Evolutionary conservation across 1,139 yeast genomes (phyloP).

Genomic region (Debaryomyces udenii): DNA sequence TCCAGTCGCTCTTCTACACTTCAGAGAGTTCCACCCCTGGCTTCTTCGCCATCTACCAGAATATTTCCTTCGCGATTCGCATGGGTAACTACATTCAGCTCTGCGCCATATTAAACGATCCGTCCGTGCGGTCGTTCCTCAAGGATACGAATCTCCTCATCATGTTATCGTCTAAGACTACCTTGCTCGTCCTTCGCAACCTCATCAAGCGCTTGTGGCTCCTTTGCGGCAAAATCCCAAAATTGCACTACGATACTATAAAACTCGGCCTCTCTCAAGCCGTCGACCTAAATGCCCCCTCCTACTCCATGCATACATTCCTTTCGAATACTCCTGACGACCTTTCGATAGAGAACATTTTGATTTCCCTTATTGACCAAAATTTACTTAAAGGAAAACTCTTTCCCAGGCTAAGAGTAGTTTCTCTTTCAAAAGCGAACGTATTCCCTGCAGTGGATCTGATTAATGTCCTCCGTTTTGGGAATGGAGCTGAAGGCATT

Average conservation of each 20-base stretch:
- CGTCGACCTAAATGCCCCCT: constrained; percentile 1
- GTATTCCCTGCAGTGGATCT: constrained; percentile 51
- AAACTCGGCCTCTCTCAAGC: constrained; percentile 22
- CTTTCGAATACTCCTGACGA: constrained; percentile 25
- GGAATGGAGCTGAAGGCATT: constrained; percentile 21
- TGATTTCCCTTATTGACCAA: constrained; percentile 54
- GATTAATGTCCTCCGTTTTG: constrained; percentile 33
- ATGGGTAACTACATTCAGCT: constrained; percentile 46
- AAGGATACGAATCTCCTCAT: constrained; percentile 38
- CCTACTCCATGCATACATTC: constrained; percentile 9
- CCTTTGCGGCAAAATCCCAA: constrained; percentile 27
- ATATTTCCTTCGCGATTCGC: constrained; percentile 35
- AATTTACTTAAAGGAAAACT: constrained; percentile 57
- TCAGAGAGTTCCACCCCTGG: constrained; percentile 20
- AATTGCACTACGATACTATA: constrained; percentile 34
- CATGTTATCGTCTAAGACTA: constrained; percentile 30
- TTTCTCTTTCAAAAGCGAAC: constrained; percentile 52
- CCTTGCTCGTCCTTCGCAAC: constrained; percentile 51
- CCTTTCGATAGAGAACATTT: constrained; percentile 46
- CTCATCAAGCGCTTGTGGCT: constrained; percentile 42
- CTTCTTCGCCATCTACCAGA: constrained; percentile 39
- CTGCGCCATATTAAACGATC: constrained; percentile 27
- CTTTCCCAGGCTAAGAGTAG: constrained; percentile 43
- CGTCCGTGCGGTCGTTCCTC: constrained; percentile 35
- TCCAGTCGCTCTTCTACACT: constrained; percentile 24